Base-by-base conservation (phyloP, 495 filamentous ascomycete genomes). In the Penicillium desertorum region DNA sequence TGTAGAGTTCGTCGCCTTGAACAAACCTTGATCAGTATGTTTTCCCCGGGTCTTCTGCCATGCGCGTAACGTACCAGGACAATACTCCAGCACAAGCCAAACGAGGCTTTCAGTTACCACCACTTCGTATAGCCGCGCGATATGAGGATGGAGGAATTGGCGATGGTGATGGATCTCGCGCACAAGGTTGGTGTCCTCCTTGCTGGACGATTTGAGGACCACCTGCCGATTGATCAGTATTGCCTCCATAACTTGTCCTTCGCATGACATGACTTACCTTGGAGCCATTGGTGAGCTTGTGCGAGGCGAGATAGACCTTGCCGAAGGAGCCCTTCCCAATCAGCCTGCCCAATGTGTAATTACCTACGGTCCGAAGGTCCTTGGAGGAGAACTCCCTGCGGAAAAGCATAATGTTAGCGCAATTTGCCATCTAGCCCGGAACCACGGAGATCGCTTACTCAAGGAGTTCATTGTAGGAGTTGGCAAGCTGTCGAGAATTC, bases 271-370 rank as follows among this genome's bases (percentile, higher is more conserved):
- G 16, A 16, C 64, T 82, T 79, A 96, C 94, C 85, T 98, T 98
- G 54, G 92, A 96, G 66, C 91, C 92, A 86, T 97, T 97, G 62
- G 90, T 98, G 72, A 98, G 90, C 71, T 96, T 97, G 74, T 98
- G 94, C 23, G 88, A 86, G 54, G 95, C 94, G 60, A 98, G 82
- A 70, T 98, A 98, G 55, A 98, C 94, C 76, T 97, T 98, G 62
- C 94, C 94, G 75, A 98, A 98, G 46, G 91, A 96, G 36, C 94
- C 94, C 69, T 98, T 98, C 50, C 94, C 94, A 67, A 98, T 96
- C 47, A 98, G 78, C 51, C 86, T 85, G 34, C 93, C 94, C 17
- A 98, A 78, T 32, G 88, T 86, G 74, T 98, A 98, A 73, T 98
- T 98, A 49, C 94, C 94, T 55, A 98, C 94, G 39, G 83, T 88